Percentiles rank a stretch among this genome's conserved stretches.
Evolutionary conservation across 768 basidiomycete genomes (phyloP).

Genomic region (Aureoboletus auriporus): DNA sequence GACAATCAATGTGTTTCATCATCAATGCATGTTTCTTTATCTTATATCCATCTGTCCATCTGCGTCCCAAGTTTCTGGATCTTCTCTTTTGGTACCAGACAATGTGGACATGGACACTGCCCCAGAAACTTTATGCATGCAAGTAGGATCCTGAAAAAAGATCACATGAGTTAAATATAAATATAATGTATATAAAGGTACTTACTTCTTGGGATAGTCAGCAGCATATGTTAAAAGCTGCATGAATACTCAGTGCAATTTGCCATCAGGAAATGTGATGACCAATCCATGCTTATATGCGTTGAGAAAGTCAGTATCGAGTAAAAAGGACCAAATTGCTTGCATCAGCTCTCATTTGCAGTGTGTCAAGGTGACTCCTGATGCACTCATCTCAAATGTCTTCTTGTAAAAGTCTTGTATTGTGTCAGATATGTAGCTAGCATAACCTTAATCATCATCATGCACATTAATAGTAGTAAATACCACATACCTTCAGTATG

Average conservation of each 20-base stretch:
- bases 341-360: conserved; percentile 23
- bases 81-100: conserved; percentile 10
- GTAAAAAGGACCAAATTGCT: conserved; percentile 9
- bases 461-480: no score
- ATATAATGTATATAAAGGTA: background rate
- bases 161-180: background rate
- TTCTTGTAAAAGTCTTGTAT: conserved; percentile 10
- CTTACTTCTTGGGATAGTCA: conserved; percentile 32
- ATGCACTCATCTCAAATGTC: background rate
- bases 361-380: conserved; percentile 7
- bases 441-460: no score
- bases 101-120: conserved; percentile 19
- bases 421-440: conserved; percentile 3
- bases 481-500: conserved; percentile 15
- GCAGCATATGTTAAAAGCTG: conserved; percentile 14
- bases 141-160: background rate
- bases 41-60: background rate
- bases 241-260: conserved; percentile 9
- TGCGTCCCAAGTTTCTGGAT: background rate
- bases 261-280: conserved; percentile 18
- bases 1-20: conserved; percentile 34
- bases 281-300: conserved; percentile 14
- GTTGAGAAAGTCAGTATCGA: background rate
- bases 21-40: conserved; percentile 22
- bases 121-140: conserved; percentile 15